These are phyloP conservation scores for Bruguiera parviflora DNA, from an alignment of 345 rosid species.

Conservation along the genomic window DNA sequence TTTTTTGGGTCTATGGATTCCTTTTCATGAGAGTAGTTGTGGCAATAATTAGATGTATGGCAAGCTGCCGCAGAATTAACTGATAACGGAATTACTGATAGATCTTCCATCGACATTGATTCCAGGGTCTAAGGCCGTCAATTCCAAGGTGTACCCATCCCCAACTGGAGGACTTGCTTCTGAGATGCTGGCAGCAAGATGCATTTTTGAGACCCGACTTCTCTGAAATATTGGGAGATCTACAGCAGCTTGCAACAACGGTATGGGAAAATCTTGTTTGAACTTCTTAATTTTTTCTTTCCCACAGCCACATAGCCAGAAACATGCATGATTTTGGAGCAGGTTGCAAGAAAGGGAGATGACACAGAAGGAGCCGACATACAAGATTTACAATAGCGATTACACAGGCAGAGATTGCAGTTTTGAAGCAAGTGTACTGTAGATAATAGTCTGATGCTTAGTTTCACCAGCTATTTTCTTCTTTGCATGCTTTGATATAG, in stretches of 20 bases:
- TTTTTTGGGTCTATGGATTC: not conserved
- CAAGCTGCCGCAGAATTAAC: not conserved
- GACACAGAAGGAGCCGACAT: constrained; percentile 10
- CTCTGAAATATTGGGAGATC: constrained; percentile 45
- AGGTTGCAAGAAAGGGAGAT: constrained; percentile 23
- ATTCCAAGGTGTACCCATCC: constrained; percentile 51
- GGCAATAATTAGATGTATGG: not conserved
- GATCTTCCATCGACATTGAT: constrained; percentile 8
- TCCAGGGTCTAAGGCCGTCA: constrained; percentile 60
- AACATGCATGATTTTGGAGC: constrained; percentile 8
- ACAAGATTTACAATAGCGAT: constrained; percentile 10
- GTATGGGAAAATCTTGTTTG: constrained; percentile 15
- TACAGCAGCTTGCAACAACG: constrained; percentile 35
- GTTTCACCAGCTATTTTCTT: not conserved
- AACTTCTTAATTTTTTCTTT: not conserved
- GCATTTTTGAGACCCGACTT: constrained; percentile 61
- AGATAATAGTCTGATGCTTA: not conserved
- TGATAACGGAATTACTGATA: constrained; percentile 5
- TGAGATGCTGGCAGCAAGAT: constrained; percentile 61
- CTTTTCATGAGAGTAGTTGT: not conserved
- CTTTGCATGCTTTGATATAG: not conserved
- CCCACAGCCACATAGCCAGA: not conserved
- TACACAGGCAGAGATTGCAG: not conserved
- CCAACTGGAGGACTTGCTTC: constrained; percentile 43
- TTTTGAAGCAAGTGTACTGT: not conserved